Base-by-base conservation (phyloP, 2,329 filamentous ascomycete genomes). In the Pseudocercospora fuligena region DNA sequence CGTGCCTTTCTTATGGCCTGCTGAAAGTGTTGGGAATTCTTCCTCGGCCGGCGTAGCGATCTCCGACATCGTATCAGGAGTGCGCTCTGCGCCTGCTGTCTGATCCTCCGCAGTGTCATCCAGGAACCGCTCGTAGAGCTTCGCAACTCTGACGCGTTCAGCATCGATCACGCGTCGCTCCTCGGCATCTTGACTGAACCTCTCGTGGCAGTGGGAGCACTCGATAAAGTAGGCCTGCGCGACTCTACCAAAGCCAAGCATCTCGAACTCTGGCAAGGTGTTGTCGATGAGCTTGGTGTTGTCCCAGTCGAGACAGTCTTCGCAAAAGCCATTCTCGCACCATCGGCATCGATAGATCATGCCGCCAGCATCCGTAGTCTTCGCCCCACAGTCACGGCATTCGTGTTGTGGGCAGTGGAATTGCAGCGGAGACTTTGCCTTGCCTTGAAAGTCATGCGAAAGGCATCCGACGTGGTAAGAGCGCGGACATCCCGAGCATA, bases 231-330 rank as follows among this genome's bases (percentile, higher is more conserved):
- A 88, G 0, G 83, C 84, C 29, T 83, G 80, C 0, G 72, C 66
- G 2, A 78, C 76, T 2, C 78, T 74, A 0, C 73, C 74, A 63
- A 84, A 86, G 0, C 79, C 80, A 1, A 87, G 76, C n/a, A 84
- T 69, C 63, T 87, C 81, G 61, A 84, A 85, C 70, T 88, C 85
- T 1, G 81, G 79, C 0, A 88, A 75, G 14, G 80, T 82, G 25
- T 85, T 81, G 9, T 84, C 86, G 12, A 88, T 73, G 0, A 88
- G 80, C 3, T 79, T 78, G 0, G 82, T 80, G 2, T 78, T 77
- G 3, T 84, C 80, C 77, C 84, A 88, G 57, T 88, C 82, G 0
- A 89, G 73, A 70, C 87, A 89, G 53, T 88, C 84, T 63, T 89
- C 87, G 70, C 87, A 89, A 70, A 81, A 88, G 0, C 83, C 86